These are phyloP conservation scores for Protea cynaroides DNA, from an alignment of 164 flowering plant genomes.

Conservation along the genomic window DNA sequence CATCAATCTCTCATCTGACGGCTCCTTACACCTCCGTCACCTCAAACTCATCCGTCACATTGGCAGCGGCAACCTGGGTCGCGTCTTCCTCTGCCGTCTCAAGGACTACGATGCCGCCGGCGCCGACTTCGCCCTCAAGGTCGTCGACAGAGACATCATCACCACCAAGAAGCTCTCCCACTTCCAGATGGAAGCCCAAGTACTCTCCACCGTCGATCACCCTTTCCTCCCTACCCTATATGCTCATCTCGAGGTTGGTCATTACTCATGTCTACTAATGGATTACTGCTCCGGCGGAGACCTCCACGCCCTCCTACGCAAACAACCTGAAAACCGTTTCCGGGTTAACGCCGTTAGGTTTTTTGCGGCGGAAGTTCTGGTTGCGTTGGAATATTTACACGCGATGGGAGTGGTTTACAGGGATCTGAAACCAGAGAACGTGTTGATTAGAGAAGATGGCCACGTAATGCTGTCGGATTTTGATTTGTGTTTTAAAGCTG, in stretches of 20 bases:
- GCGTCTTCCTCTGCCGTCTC: constrained; percentile 69
- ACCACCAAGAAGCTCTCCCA: constrained; percentile 48
- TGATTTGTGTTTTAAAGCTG: constrained; percentile 70
- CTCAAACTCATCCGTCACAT: constrained; percentile 68
- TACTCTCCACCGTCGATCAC: constrained; percentile 61
- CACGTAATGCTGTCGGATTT: constrained; percentile 94
- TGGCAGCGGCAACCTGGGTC: constrained; percentile 77
- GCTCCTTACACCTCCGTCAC: constrained; percentile 56
- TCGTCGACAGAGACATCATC: constrained; percentile 52
- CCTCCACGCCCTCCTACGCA: constrained; percentile 47
- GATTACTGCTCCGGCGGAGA: constrained; percentile 83
- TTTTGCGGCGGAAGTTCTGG: constrained; percentile 88
- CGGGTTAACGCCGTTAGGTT: constrained; percentile 51
- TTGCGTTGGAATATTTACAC: constrained; percentile 89
- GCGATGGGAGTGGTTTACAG: constrained; percentile 83
- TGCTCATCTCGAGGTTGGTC: constrained; percentile 63
- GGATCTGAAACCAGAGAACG: constrained; percentile 91
- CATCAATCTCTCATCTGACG: constrained; percentile 46
- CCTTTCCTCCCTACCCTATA: constrained; percentile 86
- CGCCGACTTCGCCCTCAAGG: constrained; percentile 72
- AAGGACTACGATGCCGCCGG: constrained; percentile 38
- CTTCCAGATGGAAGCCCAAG: constrained; percentile 52
- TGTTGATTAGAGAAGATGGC: constrained; percentile 80
- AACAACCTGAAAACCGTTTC: constrained; percentile 46
- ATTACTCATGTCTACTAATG: constrained; percentile 67